phyloP scores from a whole-genome alignment of 768 basidiomycete species.

The Dioszegia hungarica region DNA sequence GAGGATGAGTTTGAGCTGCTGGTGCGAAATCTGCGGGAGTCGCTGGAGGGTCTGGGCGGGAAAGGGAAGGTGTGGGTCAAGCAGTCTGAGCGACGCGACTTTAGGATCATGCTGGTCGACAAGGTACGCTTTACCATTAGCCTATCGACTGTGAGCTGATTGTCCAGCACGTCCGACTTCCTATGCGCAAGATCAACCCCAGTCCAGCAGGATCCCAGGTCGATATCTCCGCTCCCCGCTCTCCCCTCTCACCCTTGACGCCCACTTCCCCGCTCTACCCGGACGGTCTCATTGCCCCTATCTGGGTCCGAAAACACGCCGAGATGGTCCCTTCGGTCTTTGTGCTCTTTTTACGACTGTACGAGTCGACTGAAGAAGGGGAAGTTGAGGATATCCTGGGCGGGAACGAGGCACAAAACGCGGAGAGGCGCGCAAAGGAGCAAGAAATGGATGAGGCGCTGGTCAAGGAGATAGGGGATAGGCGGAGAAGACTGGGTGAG shows the following conservation, averaged over 20 bases:
- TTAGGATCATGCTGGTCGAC: conserved; percentile 80
- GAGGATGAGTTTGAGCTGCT: conserved; percentile 41
- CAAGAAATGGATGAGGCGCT: conserved; percentile 68
- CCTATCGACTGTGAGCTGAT: no score
- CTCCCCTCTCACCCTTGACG: conserved; percentile 87
- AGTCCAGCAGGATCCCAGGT: conserved; percentile 53
- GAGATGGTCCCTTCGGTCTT: conserved; percentile 88
- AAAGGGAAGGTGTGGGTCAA: conserved; percentile 40
- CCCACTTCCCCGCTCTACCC: conserved; percentile 85
- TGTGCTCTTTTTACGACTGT: conserved; percentile 81
- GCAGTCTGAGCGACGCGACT: conserved; percentile 50
- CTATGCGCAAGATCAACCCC: conserved; percentile 64
- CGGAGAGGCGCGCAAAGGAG: conserved; percentile 57
- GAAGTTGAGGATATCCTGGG: conserved; percentile 17
- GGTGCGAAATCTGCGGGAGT: conserved; percentile 24
- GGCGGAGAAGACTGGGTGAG: conserved; percentile 76
- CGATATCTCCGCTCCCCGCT: conserved; percentile 58
- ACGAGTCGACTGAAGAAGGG: conserved; percentile 56
- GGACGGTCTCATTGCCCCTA: conserved; percentile 92
- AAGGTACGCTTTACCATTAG: conserved; percentile 61
- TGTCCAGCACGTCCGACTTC: conserved; percentile 67
- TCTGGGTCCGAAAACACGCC: conserved; percentile 96
- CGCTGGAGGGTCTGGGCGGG: conserved; percentile 22
- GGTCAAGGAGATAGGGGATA: conserved; percentile 67
- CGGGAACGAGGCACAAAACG: conserved; percentile 50